Base-by-base conservation (phyloP, 306 rosid species). In the Morella rubra region DNA sequence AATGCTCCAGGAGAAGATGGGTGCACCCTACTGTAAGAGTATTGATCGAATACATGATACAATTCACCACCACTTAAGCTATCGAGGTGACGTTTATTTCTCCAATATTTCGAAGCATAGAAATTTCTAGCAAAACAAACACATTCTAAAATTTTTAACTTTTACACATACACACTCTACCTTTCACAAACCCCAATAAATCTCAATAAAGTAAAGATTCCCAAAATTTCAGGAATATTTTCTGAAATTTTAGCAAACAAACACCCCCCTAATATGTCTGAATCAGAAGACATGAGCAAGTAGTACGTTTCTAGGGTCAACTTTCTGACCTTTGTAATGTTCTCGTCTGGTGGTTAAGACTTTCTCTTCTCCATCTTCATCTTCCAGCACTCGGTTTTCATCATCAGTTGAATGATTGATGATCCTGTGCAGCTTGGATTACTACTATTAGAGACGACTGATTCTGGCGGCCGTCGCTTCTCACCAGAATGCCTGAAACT, bases 1-100 rank as follows among this genome's bases (percentile, higher is more conserved):
- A n/a, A n/a, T n/a, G n/a, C n/a, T n/a, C 70, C 19, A 24, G 42
- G 44, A 66, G 82, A 72, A 54, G 84, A 80, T 58, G 74, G 80
- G 66, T 77, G 80, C 22, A 74, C 77, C 74, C 68, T 81, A 22
- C 11, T 84, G 19, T 46, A 69, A 73, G 49, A 12, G 13, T 2
- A 24, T 1, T 69, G 54, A 50, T 45, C 76, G 40, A 79, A 27
- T 37, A 75, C 81, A 37, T 61, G 10, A 24, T 24, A 24, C 41
- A 78, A 22, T 46, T 82, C 77, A 20, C 78, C 83, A 24, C 75
- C 74, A 11, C 0, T 61, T 42, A 22, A 41, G 59, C 52, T 8
- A 42, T 42, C n/a, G n/a, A n/a, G n/a, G n/a, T n/a, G n/a, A n/a
- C n/a, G n/a, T n/a, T n/a, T n/a, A n/a, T n/a, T n/a, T n/a, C n/a